Base-by-base conservation (phyloP, 177 flowering plant species). In the Vitis hybrid region DNA sequence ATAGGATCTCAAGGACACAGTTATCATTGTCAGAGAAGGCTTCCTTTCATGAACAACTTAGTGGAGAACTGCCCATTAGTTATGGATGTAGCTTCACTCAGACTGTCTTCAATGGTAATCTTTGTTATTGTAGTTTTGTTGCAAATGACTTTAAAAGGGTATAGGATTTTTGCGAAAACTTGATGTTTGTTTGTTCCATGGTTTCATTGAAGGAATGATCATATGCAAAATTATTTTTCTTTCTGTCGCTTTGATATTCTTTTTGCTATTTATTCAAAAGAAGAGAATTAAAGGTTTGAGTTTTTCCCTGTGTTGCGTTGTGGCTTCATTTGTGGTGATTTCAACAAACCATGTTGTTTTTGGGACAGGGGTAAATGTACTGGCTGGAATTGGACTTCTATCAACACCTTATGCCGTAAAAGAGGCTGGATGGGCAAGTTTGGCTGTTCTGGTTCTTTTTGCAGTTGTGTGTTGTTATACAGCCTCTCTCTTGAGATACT, bases 321-420 rank as follows among this genome's bases (percentile, higher is more conserved):
- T 49, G n/a, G 20, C 54, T n/a, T 31, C 11, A 3, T 68, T 47
- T 59, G 28, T 19, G 6, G 0, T 62, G 60, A 56, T 66, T 24
- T 55, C 31, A 3, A 49, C 33, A 28, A 44, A 38, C 50, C 11
- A 19, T 18, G 13, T 38, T 59, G 54, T 22, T 67, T 13, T 67
- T 70, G 60, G 66, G 24, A 53, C 84, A 95, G 97, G 86, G 55
- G 64, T 91, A 18, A 93, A 95, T 83, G 90, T 89, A 15, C 66
- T 93, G 86, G 94, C 88, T 77, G 98, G 99, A 73, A 88, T 95
- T 72, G 98, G 98, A 68, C 81, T 95, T 71, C 89, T 95, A 1
- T 93, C 97, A 60, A 93, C 97, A 1, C 98, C 98, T 49, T 88
- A 58, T 61, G 85, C 99, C 0, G 76, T 95, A 13, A 85, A 81